These are phyloP conservation scores for Asclepias syriaca DNA, from an alignment of 257 asterid genomes.

Conservation along the genomic window DNA sequence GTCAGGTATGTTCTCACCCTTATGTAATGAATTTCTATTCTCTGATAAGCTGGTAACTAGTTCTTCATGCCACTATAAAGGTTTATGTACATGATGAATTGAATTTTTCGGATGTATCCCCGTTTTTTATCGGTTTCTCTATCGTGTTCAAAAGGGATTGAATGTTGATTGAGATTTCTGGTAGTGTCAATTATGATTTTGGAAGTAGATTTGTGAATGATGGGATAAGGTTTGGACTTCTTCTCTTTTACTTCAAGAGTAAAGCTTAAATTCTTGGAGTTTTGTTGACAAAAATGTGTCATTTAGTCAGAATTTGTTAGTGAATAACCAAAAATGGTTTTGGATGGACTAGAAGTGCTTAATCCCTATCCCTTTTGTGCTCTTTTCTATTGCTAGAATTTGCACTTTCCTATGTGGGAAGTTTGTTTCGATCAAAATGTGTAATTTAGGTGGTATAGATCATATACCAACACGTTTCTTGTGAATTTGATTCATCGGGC, in stretches of 20 bases:
- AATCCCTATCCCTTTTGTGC: not conserved
- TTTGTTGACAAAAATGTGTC: not conserved
- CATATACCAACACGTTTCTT: too few species aligned
- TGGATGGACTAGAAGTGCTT: not conserved
- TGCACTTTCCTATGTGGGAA: not conserved
- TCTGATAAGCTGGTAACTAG: not conserved
- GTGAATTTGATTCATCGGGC: too few species aligned
- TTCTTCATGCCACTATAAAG: too few species aligned
- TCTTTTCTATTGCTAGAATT: not conserved
- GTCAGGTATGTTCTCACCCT: constrained; percentile 35
- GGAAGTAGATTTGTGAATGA: too few species aligned
- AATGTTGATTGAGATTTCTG: not conserved
- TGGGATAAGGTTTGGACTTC: not conserved
- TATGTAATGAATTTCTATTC: not conserved
- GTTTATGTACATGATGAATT: not conserved
- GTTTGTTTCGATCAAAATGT: not conserved
- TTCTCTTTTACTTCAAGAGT: not conserved
- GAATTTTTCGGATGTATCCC: not conserved
- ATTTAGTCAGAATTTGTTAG: not conserved
- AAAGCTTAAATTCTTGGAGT: not conserved
- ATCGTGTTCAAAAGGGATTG: not conserved
- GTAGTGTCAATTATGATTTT: not conserved
- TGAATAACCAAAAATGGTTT: not conserved
- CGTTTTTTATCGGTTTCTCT: not conserved
- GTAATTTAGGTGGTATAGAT: not conserved